Conservation (phyloP, 305 asterid species). For the Plantago coronopus region DNA sequence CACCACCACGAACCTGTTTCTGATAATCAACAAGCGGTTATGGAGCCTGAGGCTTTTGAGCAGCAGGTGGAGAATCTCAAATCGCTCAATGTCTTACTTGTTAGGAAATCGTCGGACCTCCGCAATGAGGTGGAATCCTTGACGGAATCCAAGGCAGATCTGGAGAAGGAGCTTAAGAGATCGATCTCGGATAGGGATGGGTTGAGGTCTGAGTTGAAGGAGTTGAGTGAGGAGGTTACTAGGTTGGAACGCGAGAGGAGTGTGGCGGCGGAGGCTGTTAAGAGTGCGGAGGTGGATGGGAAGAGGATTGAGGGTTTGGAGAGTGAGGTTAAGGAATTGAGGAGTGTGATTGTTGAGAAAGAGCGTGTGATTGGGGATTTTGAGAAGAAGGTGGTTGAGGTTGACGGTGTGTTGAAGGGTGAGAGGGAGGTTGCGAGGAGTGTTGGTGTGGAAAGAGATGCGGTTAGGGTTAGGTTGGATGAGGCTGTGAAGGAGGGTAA, state of each 20-base stretch:
- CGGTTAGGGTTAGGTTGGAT: constrained; percentile 32
- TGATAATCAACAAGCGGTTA: constrained; percentile 17
- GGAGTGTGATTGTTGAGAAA: constrained; percentile 26
- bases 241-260: constrained; percentile 50
- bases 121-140: no score
- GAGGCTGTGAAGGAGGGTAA: constrained; percentile 31
- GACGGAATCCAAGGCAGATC: constrained; percentile 29
- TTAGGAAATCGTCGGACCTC: no score
- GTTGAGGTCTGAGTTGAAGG: constrained; percentile 41
- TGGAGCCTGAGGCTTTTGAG: constrained; percentile 49
- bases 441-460: constrained; percentile 47
- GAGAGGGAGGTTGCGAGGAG: constrained; percentile 37
- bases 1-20: no score
- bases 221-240: constrained; percentile 38
- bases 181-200: constrained; percentile 41
- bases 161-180: constrained; percentile 47
- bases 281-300: constrained; percentile 34
- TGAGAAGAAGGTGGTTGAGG: constrained; percentile 38
- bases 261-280: constrained; percentile 44
- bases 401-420: constrained; percentile 25
- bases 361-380: constrained; percentile 37
- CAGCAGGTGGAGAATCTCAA: constrained; percentile 60
- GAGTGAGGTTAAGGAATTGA: constrained; percentile 34
- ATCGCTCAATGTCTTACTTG: constrained; percentile 59
- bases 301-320: constrained; percentile 35